These are phyloP conservation scores for Penicillium lividum DNA, from an alignment of 495 filamentous ascomycete genomes.

Conservation along the genomic window DNA sequence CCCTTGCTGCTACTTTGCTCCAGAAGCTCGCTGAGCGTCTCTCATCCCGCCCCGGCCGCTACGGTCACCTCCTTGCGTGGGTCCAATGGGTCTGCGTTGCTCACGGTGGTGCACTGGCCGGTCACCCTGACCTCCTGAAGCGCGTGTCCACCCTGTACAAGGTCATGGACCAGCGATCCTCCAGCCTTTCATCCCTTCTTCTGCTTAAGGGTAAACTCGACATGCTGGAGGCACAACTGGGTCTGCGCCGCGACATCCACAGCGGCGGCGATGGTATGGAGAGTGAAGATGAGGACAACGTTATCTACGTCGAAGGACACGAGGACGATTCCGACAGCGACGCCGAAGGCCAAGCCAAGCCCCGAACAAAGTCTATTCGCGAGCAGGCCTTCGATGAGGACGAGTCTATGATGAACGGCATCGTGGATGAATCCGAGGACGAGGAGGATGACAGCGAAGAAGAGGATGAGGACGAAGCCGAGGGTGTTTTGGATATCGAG, in stretches of 20 bases:
- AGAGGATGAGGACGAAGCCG: conserved; percentile 42
- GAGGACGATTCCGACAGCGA: conserved; percentile 52
- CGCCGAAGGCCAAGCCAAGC: conserved; percentile 35
- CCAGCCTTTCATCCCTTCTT: conserved; percentile 76
- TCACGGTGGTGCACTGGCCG: conserved; percentile 88
- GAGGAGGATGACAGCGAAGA: conserved; percentile 45
- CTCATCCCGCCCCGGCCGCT: conserved; percentile 82
- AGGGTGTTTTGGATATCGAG: conserved; percentile 44
- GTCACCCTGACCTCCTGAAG: conserved; percentile 74
- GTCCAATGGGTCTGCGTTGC: conserved; percentile 94
- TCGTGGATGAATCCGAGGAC: conserved; percentile 40
- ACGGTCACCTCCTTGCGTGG: conserved; percentile 91
- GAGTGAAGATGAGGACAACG: conserved; percentile 71
- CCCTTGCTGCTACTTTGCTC: conserved; percentile 73
- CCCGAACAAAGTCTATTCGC: conserved; percentile 44
- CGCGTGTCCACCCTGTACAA: conserved; percentile 74
- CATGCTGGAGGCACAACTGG: conserved; percentile 83
- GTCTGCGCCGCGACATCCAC: conserved; percentile 66
- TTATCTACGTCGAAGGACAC: conserved; percentile 87
- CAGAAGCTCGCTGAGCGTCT: conserved; percentile 84
- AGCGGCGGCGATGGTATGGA: conserved; percentile 48
- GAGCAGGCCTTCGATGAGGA: conserved; percentile 44
- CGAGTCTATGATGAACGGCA: conserved; percentile 48
- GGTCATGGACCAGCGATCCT: conserved; percentile 82
- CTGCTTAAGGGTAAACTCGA: conserved; percentile 92